Evolutionary conservation across 305 asterid species (phyloP).

Genomic region (Plantago lanceolata): DNA sequence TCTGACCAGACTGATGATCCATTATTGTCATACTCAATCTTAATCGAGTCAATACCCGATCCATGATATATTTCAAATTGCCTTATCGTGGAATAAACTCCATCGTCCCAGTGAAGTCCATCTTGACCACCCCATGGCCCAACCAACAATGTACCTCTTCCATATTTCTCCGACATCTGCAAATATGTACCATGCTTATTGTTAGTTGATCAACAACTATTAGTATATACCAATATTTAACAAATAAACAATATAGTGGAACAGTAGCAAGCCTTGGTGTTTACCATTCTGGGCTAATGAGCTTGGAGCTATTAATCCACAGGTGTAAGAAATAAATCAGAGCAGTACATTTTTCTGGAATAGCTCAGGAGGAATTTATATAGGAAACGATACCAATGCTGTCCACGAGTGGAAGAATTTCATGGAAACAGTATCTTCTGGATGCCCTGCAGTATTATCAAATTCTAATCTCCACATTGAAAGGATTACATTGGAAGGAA

Average conservation of each 20-base stretch:
- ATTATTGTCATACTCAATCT: slow-evolving; percentile 54
- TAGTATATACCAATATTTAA: neutral
- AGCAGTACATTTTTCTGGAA: slow-evolving; percentile 5
- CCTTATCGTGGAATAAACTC: slow-evolving; percentile 46
- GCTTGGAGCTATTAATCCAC: neutral
- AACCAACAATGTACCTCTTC: slow-evolving; percentile 33
- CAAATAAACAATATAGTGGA: neutral
- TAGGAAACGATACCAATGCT: slow-evolving; percentile 20
- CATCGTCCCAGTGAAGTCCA: slow-evolving; percentile 77
- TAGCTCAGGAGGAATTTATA: slow-evolving; percentile 16
- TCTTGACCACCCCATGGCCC: slow-evolving; percentile 91
- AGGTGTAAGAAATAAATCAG: slow-evolving; percentile 8
- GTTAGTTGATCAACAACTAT: slow-evolving; percentile 16
- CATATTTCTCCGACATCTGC: slow-evolving; percentile 38
- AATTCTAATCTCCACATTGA: slow-evolving; percentile 54
- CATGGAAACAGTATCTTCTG: slow-evolving; percentile 2
- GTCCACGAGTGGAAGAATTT: slow-evolving; percentile 2
- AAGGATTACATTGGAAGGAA: slow-evolving; percentile 34
- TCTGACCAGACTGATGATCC: slow-evolving; percentile 66
- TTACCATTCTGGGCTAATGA: slow-evolving; percentile 27
- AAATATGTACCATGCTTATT: neutral
- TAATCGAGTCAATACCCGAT: slow-evolving; percentile 51
- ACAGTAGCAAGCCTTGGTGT: neutral
- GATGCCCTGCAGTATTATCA: slow-evolving; percentile 20
- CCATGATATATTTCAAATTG: slow-evolving; percentile 69